Evolutionary conservation across 768 basidiomycete species (phyloP), one percentile per base, ranked within the genome.

Genomic region (Psilocybe sp.): DNA sequence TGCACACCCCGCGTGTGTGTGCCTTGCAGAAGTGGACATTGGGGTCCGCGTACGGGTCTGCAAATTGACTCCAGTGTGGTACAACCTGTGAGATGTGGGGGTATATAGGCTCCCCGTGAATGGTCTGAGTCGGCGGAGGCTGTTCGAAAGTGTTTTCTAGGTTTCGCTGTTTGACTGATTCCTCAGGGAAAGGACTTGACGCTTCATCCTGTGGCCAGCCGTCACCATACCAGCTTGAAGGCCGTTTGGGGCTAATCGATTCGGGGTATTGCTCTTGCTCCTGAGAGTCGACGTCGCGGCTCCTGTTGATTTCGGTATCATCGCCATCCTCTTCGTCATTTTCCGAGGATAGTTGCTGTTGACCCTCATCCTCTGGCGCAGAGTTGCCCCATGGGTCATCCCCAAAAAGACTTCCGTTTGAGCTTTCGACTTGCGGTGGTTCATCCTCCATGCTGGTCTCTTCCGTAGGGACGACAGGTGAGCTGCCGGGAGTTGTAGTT

Each of bases 61-160:
- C 75, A 46, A 72, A 75, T 49, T 74, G 67, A 28, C 66, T 69
- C 75, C 75, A 76, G 45, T 74, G 72, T 7, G 62, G 67, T 8
- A 54, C 52, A 36, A 60, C 59, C 49, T 2, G 60, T 56, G 39
- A 58, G 51, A 46, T 61, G 60, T n/a, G 55, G 3, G 43, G 41
- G n/a, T 31, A 28, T n/a, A 42, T 40, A 32, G 16, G 31, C 39
- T 45, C 40, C 49, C n/a, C n/a, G n/a, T 31, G 35, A 13, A 28
- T 35, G 33, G 40, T 18, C 28, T 46, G 38, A 31, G 40, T 18
- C 28, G 41, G 38, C 31, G 41, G 43, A 14, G 44, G n/a, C 39
- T n/a, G 23, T 34, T 18, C 31, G 23, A 9, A 11, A 14, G 20
- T 15, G 40, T 6, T 12, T 15, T n/a, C 31, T 36, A 12, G 41